A percentile compares a stretch with the other conserved stretches of the same genome.
Evolutionary conservation across 2,329 filamentous ascomycete genomes (phyloP).

Genomic region (Didymella keratinophila): DNA sequence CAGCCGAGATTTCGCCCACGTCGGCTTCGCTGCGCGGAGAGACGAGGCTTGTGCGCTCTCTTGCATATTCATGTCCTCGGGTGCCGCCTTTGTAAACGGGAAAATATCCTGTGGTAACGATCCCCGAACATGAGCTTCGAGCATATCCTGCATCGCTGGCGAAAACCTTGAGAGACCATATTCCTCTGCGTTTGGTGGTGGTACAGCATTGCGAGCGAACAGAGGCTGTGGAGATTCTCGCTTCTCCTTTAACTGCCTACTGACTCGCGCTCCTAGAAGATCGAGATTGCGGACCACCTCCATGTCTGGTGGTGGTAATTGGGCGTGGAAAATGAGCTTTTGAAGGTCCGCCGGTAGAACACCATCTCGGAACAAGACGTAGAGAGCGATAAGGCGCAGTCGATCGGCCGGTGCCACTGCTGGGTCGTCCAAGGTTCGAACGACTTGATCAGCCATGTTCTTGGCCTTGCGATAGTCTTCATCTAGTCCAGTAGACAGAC

Average conservation of each 20-base stretch:
- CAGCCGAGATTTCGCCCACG: conserved; percentile 87
- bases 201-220: conserved; percentile 71
- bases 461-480: conserved; percentile 93
- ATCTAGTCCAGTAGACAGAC: conserved; percentile 87
- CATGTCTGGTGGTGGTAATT: conserved; percentile 76
- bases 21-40: conserved; percentile 88
- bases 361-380: conserved; percentile 85
- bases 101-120: conserved; percentile 56
- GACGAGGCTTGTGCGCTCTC: conserved; percentile 67
- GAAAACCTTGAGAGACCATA: conserved; percentile 88
- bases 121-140: conserved; percentile 69
- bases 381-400: conserved; percentile 84
- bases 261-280: conserved; percentile 77
- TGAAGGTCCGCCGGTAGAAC: conserved; percentile 83
- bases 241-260: conserved; percentile 78
- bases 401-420: conserved; percentile 75
- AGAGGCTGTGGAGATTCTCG: conserved; percentile 71
- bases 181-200: conserved; percentile 68
- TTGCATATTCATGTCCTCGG: conserved; percentile 65
- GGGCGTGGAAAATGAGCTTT: conserved; percentile 83
- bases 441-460: conserved; percentile 83
- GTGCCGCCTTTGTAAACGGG: conserved; percentile 61
- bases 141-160: conserved; percentile 79
- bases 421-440: conserved; percentile 87
- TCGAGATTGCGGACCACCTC: conserved; percentile 80